These are phyloP conservation scores for Ustulina deusta DNA, from an alignment of 2,329 filamentous ascomycete genomes.

Conservation along the genomic window DNA sequence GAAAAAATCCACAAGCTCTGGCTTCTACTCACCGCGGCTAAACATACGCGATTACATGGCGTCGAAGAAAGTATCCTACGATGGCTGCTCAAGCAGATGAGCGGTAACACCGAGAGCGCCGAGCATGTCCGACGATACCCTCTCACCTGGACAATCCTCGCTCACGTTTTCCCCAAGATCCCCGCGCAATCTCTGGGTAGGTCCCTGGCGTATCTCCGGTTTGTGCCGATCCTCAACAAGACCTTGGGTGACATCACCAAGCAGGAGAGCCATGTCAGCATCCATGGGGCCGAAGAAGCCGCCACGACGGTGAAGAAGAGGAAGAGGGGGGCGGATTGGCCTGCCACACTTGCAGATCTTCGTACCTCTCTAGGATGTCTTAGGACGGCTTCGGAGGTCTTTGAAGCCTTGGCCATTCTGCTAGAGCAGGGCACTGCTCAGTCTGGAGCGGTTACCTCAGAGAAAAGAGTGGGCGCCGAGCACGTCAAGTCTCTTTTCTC, in stretches of 20 bases:
- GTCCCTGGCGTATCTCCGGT: conserved; percentile 76
- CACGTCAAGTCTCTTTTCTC: conserved; percentile 70
- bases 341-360: conserved; percentile 58
- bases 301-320: conserved; percentile 50
- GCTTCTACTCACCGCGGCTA: conserved; percentile 59
- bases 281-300: conserved; percentile 40
- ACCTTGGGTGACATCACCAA: conserved; percentile 69
- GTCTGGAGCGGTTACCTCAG: conserved; percentile 49
- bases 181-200: conserved; percentile 77
- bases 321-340: conserved; percentile 57
- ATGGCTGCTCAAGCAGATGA: conserved; percentile 74
- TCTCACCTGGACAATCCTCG: conserved; percentile 71
- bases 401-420: conserved; percentile 60
- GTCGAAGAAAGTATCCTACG: conserved; percentile 69
- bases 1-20: conserved; percentile 64
- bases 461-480: conserved; percentile 66
- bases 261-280: conserved; percentile 34
- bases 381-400: conserved; percentile 61
- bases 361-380: conserved; percentile 58
- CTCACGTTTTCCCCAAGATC: conserved; percentile 71
- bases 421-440: conserved; percentile 59
- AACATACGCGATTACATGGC: conserved; percentile 60
- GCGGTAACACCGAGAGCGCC: conserved; percentile 58
- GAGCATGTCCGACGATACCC: conserved; percentile 68
- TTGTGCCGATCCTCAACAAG: conserved; percentile 74